phyloP scores from a whole-genome alignment of 2,329 filamentous ascomycete genomes.

The Lanzia echinophila region DNA sequence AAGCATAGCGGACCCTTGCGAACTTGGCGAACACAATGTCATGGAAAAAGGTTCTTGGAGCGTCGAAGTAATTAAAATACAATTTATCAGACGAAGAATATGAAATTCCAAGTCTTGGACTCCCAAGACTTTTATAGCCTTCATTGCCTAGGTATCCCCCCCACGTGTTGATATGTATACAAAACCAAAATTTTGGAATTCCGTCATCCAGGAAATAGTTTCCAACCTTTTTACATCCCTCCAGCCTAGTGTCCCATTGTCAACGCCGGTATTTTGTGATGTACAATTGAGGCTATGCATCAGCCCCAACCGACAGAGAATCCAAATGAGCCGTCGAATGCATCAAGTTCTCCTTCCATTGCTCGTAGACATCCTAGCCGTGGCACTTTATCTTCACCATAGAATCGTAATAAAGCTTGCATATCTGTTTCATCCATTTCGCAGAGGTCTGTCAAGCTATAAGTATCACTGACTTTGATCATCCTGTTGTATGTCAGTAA shows the following conservation, averaged over 20 bases:
- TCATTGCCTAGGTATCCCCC: not conserved
- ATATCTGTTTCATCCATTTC: slow-evolving; percentile 78
- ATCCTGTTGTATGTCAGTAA: slow-evolving; percentile 55
- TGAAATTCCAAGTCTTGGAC: not conserved
- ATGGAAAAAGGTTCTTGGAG: too few species aligned
- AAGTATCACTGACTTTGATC: slow-evolving; percentile 82
- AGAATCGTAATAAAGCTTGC: slow-evolving; percentile 73
- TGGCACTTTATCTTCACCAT: slow-evolving; percentile 50
- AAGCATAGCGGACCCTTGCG: too few species aligned
- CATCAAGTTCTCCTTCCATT: slow-evolving; percentile 36
- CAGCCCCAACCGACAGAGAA: slow-evolving; percentile 29
- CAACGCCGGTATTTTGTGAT: slow-evolving; percentile 1
- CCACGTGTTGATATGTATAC: not conserved
- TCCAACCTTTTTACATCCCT: too few species aligned
- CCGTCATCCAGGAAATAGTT: not conserved
- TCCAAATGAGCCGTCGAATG: slow-evolving; percentile 30
- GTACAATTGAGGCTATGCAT: not conserved
- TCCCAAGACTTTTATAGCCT: not conserved
- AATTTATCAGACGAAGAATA: not conserved
- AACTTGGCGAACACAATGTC: too few species aligned
- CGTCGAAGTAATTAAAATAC: too few species aligned
- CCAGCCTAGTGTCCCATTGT: not conserved
- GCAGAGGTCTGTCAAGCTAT: slow-evolving; percentile 78
- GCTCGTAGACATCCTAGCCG: slow-evolving; percentile 47
- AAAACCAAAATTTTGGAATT: not conserved